Evolutionary conservation across 2,329 filamentous ascomycete genomes (phyloP), one percentile per base, ranked within the genome.

Genomic region (Neonectria magnoliae): DNA sequence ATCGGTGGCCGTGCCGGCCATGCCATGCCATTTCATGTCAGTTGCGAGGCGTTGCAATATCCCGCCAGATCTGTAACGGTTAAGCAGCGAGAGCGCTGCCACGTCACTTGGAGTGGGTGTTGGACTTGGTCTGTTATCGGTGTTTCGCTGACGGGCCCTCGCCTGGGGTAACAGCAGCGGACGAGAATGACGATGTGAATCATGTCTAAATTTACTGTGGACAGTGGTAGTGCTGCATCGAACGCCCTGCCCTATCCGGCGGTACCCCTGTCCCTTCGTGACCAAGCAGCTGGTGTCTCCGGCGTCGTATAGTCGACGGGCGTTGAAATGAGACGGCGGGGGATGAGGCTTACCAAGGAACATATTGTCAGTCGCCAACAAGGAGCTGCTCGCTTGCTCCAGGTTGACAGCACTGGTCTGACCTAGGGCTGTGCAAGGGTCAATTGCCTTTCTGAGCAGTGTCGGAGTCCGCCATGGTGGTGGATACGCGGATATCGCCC

Each of bases 271-370:
- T 57, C 68, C 54, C 64, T 66, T 68, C 66, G 64, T 68, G 72
- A 69, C 71, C 71, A 70, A 73, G 65, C 69, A 68, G 65, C 62
- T 72, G 71, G 71, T 68, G 70, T 41, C 66, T 60, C 55, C 57
- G 66, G 55, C 55, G 66, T 73, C 62, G 65, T 65, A 72, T 71
- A 65, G 45, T 62, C 56, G 65, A 65, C 55, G 63, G 48, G 62
- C 45, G 61, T 66, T 44, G 60, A 67, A 57, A 68, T 71, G 65
- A 67, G 55, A 65, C 41, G 48, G 42, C 59, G 55, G 59, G 53
- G 51, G 48, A 33, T 45, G 56, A 62, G 50, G 47, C 41, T 59
- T 36, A 51, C 56, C 56, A 62, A 59, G 57, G 62, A 42, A 54
- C 48, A 44, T 50, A 51, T 61, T 53, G 63, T 67, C 68, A 72